Percentiles rank a stretch among this genome's conserved stretches.
Conservation (phyloP, 805 yeast genomes). For the Komagataella mondaviorum region DNA sequence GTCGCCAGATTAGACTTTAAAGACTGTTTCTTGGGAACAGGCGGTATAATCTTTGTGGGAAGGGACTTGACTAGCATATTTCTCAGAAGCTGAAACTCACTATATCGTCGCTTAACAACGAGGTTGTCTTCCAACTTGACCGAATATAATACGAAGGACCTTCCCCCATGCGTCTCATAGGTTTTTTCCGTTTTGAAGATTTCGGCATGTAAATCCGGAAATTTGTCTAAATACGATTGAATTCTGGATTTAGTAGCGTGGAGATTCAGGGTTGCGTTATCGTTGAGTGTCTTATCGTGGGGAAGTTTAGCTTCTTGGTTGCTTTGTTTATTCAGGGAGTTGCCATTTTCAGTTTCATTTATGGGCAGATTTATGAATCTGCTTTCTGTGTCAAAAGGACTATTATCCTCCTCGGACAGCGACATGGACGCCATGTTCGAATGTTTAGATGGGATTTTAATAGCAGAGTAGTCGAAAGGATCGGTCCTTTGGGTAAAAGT, state of each 20-base stretch:
- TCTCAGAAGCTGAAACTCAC: slow-evolving; percentile 82
- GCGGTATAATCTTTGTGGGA: slow-evolving; percentile 81
- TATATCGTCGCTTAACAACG: slow-evolving; percentile 70
- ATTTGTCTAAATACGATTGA: slow-evolving; percentile 9
- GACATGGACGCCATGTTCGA: neutral
- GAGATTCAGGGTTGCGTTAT: slow-evolving; percentile 16
- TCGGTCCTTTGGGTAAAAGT: neutral
- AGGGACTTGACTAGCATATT: slow-evolving; percentile 55
- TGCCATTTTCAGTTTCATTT: neutral
- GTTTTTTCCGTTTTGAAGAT: slow-evolving; percentile 81
- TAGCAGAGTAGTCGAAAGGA: neutral
- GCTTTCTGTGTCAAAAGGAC: neutral
- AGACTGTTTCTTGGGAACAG: slow-evolving; percentile 82
- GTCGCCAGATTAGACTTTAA: slow-evolving; percentile 22
- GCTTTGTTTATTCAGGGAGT: neutral
- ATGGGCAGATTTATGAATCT: neutral
- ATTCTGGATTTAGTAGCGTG: slow-evolving; percentile 16
- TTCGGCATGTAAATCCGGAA: slow-evolving; percentile 6
- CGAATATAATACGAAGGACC: slow-evolving; percentile 61
- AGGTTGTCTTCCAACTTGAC: slow-evolving; percentile 41
- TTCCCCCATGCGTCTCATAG: slow-evolving; percentile 48
- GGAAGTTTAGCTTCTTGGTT: neutral
- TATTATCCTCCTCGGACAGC: neutral
- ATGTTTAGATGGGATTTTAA: neutral
- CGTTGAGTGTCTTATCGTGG: slow-evolving; percentile 2